phyloP scores from a whole-genome alignment of 1,139 yeast genomes.

The Sugiyamaella grinbergsii region DNA sequence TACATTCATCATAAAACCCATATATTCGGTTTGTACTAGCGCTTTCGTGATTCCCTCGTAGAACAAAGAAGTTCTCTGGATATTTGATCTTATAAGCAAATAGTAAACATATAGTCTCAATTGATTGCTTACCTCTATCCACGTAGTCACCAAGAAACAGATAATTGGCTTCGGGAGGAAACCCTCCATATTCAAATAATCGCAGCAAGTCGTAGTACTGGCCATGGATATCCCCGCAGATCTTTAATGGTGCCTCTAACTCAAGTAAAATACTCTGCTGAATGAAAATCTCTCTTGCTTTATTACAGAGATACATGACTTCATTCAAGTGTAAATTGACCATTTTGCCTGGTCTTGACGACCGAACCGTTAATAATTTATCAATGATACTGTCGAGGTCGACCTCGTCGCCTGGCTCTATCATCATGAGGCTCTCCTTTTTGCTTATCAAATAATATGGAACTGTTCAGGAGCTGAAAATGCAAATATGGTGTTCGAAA shows the following conservation, averaged over 20 bases:
- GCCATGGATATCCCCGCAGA: slow-evolving; percentile 95
- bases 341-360: slow-evolving; percentile 97
- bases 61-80: slow-evolving; percentile 93
- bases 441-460: no score
- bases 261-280: slow-evolving; percentile 95
- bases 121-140: slow-evolving; percentile 96
- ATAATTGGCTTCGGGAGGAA: slow-evolving; percentile 91
- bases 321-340: slow-evolving; percentile 92
- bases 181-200: slow-evolving; percentile 95
- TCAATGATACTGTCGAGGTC: slow-evolving; percentile 97
- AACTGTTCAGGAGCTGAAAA: no score
- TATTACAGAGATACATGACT: slow-evolving; percentile 92
- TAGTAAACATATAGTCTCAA: slow-evolving; percentile 89
- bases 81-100: slow-evolving; percentile 95
- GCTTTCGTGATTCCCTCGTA: slow-evolving; percentile 97
- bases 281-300: slow-evolving; percentile 95
- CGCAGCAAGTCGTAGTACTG: slow-evolving; percentile 95
- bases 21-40: slow-evolving; percentile 96
- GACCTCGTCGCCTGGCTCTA: slow-evolving; percentile 55
- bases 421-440: background rate
- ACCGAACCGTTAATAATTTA: slow-evolving; percentile 94
- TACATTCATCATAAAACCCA: slow-evolving; percentile 95
- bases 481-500: no score
- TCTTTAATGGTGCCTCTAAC: slow-evolving; percentile 91
- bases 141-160: slow-evolving; percentile 95